phyloP scores from a whole-genome alignment of 2,329 filamentous ascomycete genomes.

The Diaporthe australafricana region DNA sequence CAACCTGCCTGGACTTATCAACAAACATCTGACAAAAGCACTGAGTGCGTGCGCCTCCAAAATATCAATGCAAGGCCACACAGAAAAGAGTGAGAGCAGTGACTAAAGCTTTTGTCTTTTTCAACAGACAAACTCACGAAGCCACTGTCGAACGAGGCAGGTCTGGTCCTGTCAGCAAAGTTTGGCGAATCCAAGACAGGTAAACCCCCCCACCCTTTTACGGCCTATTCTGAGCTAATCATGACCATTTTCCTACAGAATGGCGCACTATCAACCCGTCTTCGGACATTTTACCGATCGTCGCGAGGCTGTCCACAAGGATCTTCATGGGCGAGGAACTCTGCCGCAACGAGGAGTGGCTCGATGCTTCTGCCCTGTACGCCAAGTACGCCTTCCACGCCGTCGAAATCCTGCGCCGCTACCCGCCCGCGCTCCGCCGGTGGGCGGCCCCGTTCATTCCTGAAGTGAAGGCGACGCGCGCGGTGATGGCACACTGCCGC shows the following conservation, averaged over 20 bases:
- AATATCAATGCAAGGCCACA: too few species aligned
- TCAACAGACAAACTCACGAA: slow-evolving; percentile 22
- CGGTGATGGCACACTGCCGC: slow-evolving; percentile 49
- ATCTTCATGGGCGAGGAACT: slow-evolving; percentile 41
- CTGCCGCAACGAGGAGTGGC: slow-evolving; percentile 53
- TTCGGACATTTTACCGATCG: slow-evolving; percentile 50
- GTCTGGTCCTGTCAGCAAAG: neutral
- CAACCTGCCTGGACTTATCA: neutral
- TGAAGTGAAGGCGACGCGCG: slow-evolving; percentile 49
- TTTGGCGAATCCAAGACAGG: slow-evolving; percentile 5
- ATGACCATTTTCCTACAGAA: slow-evolving; percentile 8
- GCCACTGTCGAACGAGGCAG: slow-evolving; percentile 11
- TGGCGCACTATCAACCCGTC: slow-evolving; percentile 12
- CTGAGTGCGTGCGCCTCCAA: too few species aligned
- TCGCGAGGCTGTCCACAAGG: slow-evolving; percentile 61
- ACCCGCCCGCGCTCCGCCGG: slow-evolving; percentile 52
- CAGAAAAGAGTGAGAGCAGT: too few species aligned
- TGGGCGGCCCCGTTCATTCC: slow-evolving; percentile 59
- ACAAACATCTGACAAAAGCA: slow-evolving; percentile 16
- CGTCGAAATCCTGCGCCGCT: slow-evolving; percentile 53
- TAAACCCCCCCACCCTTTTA: neutral
- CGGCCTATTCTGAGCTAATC: neutral
- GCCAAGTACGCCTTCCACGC: slow-evolving; percentile 51
- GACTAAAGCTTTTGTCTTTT: too few species aligned
- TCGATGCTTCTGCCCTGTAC: slow-evolving; percentile 56